A percentile compares a stretch with the other conserved stretches of the same genome.
Conservation (phyloP, 768 basidiomycete genomes). For the Paxillus involutus region DNA sequence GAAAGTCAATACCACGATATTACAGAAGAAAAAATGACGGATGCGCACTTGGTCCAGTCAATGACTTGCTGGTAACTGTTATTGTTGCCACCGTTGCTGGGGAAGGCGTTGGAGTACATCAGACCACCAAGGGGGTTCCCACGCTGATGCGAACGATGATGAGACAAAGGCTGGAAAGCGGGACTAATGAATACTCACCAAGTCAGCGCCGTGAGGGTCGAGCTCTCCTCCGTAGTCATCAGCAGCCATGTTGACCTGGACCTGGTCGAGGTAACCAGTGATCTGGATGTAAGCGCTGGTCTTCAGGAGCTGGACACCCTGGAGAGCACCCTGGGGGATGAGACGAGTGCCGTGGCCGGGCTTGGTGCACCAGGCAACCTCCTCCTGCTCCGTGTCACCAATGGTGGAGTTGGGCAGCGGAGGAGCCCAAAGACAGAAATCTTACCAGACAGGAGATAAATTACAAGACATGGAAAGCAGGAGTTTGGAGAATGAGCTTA, state of each 20-base stretch:
- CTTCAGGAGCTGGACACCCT: constrained; percentile 62
- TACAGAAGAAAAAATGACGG: not conserved
- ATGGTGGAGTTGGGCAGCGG: constrained; percentile 51
- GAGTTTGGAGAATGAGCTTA: constrained; percentile 5
- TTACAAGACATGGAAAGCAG: too few species aligned
- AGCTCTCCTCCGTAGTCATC: constrained; percentile 70
- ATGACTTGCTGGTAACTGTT: constrained; percentile 51
- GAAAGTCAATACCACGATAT: constrained; percentile 9
- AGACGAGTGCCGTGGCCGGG: constrained; percentile 68
- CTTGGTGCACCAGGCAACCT: constrained; percentile 80
- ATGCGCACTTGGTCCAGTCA: constrained; percentile 70
- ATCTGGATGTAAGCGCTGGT: constrained; percentile 62
- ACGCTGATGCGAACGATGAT: constrained; percentile 37
- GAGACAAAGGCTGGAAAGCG: constrained; percentile 29
- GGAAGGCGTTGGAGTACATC: constrained; percentile 57
- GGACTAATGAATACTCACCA: constrained; percentile 28
- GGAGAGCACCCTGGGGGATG: constrained; percentile 65
- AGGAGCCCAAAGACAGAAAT: constrained; percentile 72
- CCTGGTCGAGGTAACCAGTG: constrained; percentile 64
- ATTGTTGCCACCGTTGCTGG: constrained; percentile 38
- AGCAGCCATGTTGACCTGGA: constrained; percentile 47
- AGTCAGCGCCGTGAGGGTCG: constrained; percentile 69
- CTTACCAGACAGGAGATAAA: constrained; percentile 30
- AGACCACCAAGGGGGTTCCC: constrained; percentile 75
- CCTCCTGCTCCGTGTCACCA: constrained; percentile 65